These are phyloP conservation scores for Calonectria fujianensis DNA, from an alignment of 2,329 filamentous ascomycete species.

Conservation along the genomic window DNA sequence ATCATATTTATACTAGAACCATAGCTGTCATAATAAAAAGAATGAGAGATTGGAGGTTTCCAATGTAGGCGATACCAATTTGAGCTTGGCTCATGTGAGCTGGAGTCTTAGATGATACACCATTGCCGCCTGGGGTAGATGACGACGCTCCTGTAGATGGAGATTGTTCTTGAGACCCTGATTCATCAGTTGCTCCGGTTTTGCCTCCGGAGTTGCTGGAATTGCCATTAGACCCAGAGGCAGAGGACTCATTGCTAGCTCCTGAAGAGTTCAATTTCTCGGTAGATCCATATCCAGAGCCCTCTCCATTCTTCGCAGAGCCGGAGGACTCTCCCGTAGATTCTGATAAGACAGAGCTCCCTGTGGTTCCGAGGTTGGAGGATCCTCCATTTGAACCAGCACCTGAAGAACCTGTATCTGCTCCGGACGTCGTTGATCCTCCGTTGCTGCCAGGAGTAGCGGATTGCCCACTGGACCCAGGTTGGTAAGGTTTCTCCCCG, in stretches of 20 bases:
- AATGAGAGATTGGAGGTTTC: background rate
- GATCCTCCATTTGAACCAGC: background rate
- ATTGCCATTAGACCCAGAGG: background rate
- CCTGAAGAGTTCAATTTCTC: background rate
- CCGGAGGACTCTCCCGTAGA: background rate
- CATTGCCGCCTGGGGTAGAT: background rate
- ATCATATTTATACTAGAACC: background rate
- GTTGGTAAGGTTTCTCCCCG: background rate
- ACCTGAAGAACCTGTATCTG: background rate
- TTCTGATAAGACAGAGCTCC: background rate
- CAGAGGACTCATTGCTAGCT: background rate
- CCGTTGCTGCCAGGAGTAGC: background rate
- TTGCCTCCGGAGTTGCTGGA: background rate
- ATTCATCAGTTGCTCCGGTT: background rate
- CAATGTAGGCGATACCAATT: background rate
- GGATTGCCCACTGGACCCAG: background rate
- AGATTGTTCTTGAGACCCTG: background rate
- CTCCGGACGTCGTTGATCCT: background rate
- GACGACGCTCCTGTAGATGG: background rate
- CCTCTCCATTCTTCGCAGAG: background rate
- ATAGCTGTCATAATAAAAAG: background rate
- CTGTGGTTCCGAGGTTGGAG: background rate
- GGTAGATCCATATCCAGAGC: background rate
- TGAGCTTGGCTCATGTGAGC: background rate
- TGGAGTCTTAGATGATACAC: background rate